Base-by-base conservation (phyloP, 2,329 filamentous ascomycete species). In the Coniochaeta sp. region DNA sequence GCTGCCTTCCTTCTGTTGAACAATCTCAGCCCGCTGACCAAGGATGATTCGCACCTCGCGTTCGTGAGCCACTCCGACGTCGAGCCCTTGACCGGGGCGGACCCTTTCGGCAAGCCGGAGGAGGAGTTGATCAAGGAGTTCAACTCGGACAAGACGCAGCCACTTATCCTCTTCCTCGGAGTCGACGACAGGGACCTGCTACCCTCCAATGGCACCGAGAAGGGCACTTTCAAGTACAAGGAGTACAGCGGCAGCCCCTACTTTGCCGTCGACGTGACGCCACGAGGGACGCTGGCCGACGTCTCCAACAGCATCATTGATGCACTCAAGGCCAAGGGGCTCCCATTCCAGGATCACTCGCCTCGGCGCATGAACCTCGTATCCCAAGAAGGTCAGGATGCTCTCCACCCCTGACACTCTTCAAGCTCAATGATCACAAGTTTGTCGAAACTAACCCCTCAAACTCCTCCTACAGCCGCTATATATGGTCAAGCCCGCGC, bases 401-500 rank as follows among this genome's bases (percentile, higher is more conserved):
- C 2, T 14, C 10, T 22, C n/a, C n/a, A n/a, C n/a, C 55, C 38
- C 38, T 40, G 42, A 59, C 50, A 34, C 28, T 19, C 57, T 52
- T 50, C 26, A 61, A 19, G 57, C 30, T 8, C 42, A 24, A 24
- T 8, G 12, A 19, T 32, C 57, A 62, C n/a, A 58, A 34, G 30
- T 56, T 55, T 24, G 26, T 4, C 16, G 47, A 44, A 6, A 16
- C 62, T 69, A 34, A 68, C 42, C 54, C 17, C 47, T 16, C 10
- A 36, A 6, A 3, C 12, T 12, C 34, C 26, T 52, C 10, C 50
- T 44, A 56, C 63, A 95, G 95, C 93, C 61, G 91, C 93, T 57
- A 89, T 96, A 54, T 96, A 92, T 67, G 93, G 91, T 16, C 91
- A 96, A 74, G 90, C 92, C 8, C 87, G 93, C 59, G 89, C 92